Percentiles rank a stretch among this genome's conserved stretches.
Evolutionary conservation across 768 basidiomycete species (phyloP).

Genomic region (Pulveroboletus sp.): DNA sequence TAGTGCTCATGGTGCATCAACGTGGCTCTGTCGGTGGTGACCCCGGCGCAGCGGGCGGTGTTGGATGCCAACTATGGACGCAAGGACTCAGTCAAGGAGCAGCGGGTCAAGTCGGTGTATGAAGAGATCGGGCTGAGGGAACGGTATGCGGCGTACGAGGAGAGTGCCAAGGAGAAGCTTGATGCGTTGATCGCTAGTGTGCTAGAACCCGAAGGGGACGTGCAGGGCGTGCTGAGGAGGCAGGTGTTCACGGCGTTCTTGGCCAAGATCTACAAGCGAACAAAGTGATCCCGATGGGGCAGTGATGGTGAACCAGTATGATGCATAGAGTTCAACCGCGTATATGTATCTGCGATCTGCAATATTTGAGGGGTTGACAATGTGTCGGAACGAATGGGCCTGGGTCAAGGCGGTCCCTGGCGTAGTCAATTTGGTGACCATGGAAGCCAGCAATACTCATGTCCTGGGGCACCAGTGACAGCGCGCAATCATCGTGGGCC

Average conservation of each 20-base stretch:
- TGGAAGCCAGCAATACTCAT: too few species aligned
- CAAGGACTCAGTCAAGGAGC: background rate
- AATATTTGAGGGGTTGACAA: too few species aligned
- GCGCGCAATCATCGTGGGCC: too few species aligned
- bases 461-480: too few species aligned
- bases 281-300: conserved; percentile 47
- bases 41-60: background rate
- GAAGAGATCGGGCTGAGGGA: background rate
- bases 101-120: conserved; percentile 1
- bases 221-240: conserved; percentile 7
- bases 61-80: conserved; percentile 1
- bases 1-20: conserved; percentile 6
- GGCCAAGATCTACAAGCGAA: conserved; percentile 75
- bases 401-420: too few species aligned
- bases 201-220: background rate
- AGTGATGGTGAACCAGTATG: too few species aligned
- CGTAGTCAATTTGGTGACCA: too few species aligned
- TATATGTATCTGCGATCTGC: too few species aligned
- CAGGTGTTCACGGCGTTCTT: conserved; percentile 84
- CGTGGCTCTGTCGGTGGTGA: background rate
- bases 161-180: background rate
- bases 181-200: background rate
- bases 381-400: too few species aligned
- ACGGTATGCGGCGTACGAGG: background rate
- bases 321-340: too few species aligned